phyloP scores from a whole-genome alignment of 2,329 filamentous ascomycete species.

The Cladophialophora psammophila region DNA sequence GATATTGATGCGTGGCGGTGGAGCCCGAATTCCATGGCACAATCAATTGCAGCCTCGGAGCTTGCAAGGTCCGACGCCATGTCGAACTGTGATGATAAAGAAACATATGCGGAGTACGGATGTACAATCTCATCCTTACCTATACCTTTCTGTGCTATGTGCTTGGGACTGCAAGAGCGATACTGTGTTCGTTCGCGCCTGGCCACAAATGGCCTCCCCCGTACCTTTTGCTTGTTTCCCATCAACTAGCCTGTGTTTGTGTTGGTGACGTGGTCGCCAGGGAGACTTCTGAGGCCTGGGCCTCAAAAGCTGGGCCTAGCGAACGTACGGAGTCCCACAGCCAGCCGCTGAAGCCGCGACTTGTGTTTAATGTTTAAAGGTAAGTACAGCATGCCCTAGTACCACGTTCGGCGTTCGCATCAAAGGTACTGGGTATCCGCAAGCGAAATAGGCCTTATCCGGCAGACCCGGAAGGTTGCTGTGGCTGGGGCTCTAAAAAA shows the following conservation, averaged over 20 bases:
- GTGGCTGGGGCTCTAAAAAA: conserved; percentile 20
- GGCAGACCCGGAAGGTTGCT: conserved; percentile 19
- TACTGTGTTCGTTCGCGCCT: neutral
- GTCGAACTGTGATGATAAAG: conserved; percentile 8
- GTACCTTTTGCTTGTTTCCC: neutral
- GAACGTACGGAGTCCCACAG: neutral
- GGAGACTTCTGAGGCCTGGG: neutral
- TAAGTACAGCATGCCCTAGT: neutral
- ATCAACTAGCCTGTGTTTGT: neutral
- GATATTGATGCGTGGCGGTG: conserved; percentile 27
- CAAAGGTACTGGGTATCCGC: conserved; percentile 16
- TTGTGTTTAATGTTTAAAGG: neutral
- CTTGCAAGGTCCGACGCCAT: conserved; percentile 17
- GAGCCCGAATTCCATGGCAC: conserved; percentile 14
- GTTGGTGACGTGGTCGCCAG: neutral
- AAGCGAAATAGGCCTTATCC: conserved; percentile 33
- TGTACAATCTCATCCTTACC: neutral
- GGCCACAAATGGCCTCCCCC: neutral
- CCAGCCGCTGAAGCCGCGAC: neutral
- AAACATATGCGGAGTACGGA: neutral
- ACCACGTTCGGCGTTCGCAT: conserved; percentile 22
- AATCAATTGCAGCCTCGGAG: conserved; percentile 11
- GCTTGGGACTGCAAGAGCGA: neutral
- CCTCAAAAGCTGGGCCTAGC: neutral
- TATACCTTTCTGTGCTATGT: conserved; percentile 2